phyloP scores from a whole-genome alignment of 305 asterid genomes.

The Fraxinus greggii region DNA sequence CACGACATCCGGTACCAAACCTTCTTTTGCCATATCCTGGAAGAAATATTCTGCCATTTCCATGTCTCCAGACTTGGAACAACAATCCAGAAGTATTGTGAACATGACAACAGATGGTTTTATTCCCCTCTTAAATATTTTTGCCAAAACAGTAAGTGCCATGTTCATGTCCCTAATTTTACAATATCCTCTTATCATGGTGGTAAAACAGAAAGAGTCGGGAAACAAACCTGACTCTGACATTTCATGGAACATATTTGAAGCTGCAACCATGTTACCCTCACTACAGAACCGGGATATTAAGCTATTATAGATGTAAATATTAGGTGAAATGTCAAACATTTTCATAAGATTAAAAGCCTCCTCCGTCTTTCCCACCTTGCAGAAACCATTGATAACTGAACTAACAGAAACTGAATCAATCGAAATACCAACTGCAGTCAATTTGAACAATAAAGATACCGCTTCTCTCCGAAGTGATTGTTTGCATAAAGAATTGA shows the following conservation, averaged over 20 bases:
- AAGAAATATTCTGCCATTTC: conserved; percentile 18
- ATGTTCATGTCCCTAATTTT: conserved; percentile 13
- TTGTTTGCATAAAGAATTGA: conserved; percentile 25
- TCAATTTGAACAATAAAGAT: conserved; percentile 25
- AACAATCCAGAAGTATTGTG: conserved; percentile 21
- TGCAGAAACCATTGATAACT: conserved; percentile 29
- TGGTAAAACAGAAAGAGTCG: conserved; percentile 25
- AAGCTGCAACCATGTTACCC: conserved; percentile 27
- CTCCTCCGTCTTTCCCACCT: conserved; percentile 23
- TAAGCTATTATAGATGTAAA: conserved; percentile 28
- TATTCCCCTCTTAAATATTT: conserved; percentile 28
- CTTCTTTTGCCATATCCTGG: conserved; percentile 22
- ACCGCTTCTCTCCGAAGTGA: conserved; percentile 24
- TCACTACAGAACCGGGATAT: conserved; percentile 23
- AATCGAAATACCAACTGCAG: conserved; percentile 10
- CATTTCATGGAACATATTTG: conserved; percentile 22
- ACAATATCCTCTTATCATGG: conserved; percentile 33
- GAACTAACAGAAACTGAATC: conserved; percentile 31
- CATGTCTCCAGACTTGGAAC: conserved; percentile 24
- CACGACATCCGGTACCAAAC: conserved; percentile 23
- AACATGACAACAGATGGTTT: conserved; percentile 20
- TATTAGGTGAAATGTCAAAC: conserved; percentile 24
- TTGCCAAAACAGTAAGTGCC: conserved; percentile 18
- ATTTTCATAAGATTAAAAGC: conserved; percentile 21
- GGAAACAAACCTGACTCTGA: conserved; percentile 22